Conservation (phyloP, 192 early-diverging fungal species). For the Umbelopsis ramanniana region DNA sequence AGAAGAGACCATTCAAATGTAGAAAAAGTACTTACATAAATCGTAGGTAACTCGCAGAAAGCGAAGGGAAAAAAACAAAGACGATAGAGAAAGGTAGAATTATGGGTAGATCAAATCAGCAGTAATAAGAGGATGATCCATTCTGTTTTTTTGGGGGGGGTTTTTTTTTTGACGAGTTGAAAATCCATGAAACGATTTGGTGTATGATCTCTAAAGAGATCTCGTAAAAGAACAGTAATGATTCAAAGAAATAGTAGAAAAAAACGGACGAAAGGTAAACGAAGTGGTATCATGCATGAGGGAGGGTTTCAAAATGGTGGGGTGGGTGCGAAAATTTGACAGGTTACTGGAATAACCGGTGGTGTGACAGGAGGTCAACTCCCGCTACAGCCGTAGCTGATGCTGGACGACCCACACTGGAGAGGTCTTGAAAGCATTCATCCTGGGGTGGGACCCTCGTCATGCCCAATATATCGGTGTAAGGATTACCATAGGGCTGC, state of each 20-base stretch:
- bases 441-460: constrained; percentile 13
- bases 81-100: not conserved
- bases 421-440: constrained; percentile 16
- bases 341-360: constrained; percentile 18
- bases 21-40: not conserved
- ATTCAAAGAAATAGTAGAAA: not conserved
- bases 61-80: not conserved
- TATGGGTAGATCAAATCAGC: not conserved
- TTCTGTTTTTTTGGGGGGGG: too few relatives aligned
- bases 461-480: constrained; percentile 15
- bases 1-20: not conserved
- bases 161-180: not conserved
- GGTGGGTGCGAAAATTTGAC: too few relatives aligned
- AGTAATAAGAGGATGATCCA: not conserved
- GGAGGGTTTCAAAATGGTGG: not conserved
- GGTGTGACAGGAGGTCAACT: constrained; percentile 18
- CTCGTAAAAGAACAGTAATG: not conserved
- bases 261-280: too few relatives aligned
- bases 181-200: not conserved
- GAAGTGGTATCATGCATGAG: constrained; percentile 8
- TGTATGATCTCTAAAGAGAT: not conserved
- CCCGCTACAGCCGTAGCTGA: constrained; percentile 15
- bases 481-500: constrained; percentile 6
- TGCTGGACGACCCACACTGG: constrained; percentile 3
- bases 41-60: not conserved